Base-by-base conservation (phyloP, 2,329 filamentous ascomycete genomes). In the Aureobasidium sp. region DNA sequence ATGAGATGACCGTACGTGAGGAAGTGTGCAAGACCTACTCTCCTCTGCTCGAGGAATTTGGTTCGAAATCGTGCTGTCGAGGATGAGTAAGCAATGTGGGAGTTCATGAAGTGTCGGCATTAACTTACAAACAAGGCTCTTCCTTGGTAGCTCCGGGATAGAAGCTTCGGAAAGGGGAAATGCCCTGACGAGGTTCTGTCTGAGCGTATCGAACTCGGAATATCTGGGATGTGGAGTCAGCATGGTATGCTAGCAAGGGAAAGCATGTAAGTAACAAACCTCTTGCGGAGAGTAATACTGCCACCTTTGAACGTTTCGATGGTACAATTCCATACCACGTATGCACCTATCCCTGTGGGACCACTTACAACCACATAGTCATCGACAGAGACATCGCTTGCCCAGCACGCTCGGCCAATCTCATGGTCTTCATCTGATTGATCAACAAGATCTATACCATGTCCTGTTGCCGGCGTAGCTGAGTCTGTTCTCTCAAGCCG, bases 261-360 rank as follows among this genome's bases (percentile, higher is more conserved):
- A 13, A 20, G 10, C n/a, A 20, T 52, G 29, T 27, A 47, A 36
- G 32, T 34, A 20, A 55, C 44, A 50, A 57, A 84, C 80, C 84
- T 81, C 76, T 86, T 86, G 48, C 70, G 66, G 8, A 74, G 64
- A 46, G 63, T 67, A 62, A 72, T 62, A 62, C 64, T 68, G 66
- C 66, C 74, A 68, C 68, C 91, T 74, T 86, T 88, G 56, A 97
- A 78, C 3, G 91, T 97, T 73, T 94, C 87, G 48, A 99, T 90
- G 52, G 82, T 85, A 70, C 94, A 91, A 71, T 91, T 94, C 90
- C 90, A 99, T 8, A 96, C 91, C 1, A 97, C 90, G 77, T 97
- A 99, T 1, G 92, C 89, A n/a, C 93, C 93, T 52, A 87, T 77
- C 6, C 82, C 82, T 4, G 80, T 77, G 57, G 77, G 80, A 9